Conservation (phyloP, 2,329 filamentous ascomycete genomes). For the Botrytis byssoidea region DNA sequence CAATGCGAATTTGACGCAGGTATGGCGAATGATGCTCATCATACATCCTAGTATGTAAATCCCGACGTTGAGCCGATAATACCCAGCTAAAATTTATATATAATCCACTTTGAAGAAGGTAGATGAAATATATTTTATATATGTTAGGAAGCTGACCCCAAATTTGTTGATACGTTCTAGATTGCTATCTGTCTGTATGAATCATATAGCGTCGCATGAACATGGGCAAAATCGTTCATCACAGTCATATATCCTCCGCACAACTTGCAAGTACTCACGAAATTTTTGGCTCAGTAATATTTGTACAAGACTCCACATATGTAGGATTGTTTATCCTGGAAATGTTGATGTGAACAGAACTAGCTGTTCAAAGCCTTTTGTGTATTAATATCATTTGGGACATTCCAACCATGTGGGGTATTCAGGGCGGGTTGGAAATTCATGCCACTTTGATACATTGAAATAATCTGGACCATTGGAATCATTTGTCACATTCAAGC, state of each 20-base stretch:
- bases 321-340: not conserved
- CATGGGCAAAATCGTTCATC: not conserved
- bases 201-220: not conserved
- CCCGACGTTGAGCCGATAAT: not conserved
- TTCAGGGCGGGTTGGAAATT: not conserved
- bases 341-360: not conserved
- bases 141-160: not conserved
- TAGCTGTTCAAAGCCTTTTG: not conserved
- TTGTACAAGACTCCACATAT: not conserved
- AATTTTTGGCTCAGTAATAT: not conserved
- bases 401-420: not conserved
- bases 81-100: not conserved
- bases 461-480: not conserved
- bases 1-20: conserved; percentile 2
- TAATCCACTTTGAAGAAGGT: not conserved
- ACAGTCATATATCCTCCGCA: not conserved
- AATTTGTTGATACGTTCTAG: not conserved
- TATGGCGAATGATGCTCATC: conserved; percentile 6
- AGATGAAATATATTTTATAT: not conserved
- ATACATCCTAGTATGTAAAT: not conserved
- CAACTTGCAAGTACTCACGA: no score
- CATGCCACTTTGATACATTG: not conserved
- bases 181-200: not conserved
- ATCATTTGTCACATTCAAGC: not conserved
- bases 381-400: not conserved